Percentiles rank a stretch among this genome's conserved stretches.
phyloP scores from a whole-genome alignment of 148 eudicot genomes.

The Cornus florida region DNA sequence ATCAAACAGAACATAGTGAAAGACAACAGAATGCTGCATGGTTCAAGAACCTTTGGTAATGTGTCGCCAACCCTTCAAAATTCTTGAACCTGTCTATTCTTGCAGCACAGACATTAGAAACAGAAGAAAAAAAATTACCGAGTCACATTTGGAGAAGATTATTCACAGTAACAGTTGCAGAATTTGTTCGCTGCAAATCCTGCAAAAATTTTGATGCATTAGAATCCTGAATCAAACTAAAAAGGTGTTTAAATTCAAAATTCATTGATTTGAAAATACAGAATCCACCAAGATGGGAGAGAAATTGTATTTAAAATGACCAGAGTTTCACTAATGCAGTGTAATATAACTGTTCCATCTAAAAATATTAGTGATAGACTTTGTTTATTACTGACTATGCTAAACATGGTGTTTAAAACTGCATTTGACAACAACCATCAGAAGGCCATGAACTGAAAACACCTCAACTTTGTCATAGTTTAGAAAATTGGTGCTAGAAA shows the following conservation, averaged over 20 bases:
- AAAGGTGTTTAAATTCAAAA: not conserved
- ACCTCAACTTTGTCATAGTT: too few species aligned
- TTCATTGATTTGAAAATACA: not conserved
- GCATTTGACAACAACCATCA: too few species aligned
- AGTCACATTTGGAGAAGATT: slow-evolving; percentile 93
- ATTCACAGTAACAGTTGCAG: slow-evolving; percentile 86
- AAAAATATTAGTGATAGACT: not conserved
- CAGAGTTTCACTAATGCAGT: not conserved
- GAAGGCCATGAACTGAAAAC: too few species aligned
- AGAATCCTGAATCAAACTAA: not conserved
- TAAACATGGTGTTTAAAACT: not conserved
- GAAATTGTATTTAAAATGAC: not conserved
- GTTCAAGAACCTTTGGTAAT: slow-evolving; percentile 6
- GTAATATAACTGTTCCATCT: not conserved
- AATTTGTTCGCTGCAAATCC: slow-evolving; percentile 93
- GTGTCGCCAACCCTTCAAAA: not conserved
- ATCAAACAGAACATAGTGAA: not conserved
- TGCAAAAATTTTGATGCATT: slow-evolving; percentile 29
- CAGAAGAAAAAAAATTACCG: not conserved
- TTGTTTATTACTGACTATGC: not conserved
- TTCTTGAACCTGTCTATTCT: not conserved
- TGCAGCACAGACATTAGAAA: slow-evolving; percentile 13
- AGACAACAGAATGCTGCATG: not conserved
- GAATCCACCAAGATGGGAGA: not conserved
- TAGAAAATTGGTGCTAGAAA: too few species aligned